Percentiles rank a stretch among this genome's conserved stretches.
Evolutionary conservation across 805 yeast genomes (phyloP).

Genomic region (Kluyveromyces lactis): DNA sequence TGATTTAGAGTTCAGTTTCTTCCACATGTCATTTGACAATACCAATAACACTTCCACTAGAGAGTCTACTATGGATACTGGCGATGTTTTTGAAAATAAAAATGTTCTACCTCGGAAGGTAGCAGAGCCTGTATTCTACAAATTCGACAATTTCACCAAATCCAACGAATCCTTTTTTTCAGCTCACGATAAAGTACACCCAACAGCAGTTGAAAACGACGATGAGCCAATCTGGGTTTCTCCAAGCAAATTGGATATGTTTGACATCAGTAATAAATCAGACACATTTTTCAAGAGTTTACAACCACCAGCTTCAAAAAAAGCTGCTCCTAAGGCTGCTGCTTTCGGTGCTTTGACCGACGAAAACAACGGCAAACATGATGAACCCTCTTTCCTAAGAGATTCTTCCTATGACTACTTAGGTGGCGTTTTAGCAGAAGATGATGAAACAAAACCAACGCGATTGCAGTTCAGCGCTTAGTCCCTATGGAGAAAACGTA

Average conservation of each 20-base stretch:
- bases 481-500: too few species aligned
- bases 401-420: slow-evolving; percentile 40
- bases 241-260: slow-evolving; percentile 24
- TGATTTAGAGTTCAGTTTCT: slow-evolving; percentile 27
- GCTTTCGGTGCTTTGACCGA: too few species aligned
- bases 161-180: slow-evolving; percentile 8
- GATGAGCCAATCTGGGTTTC: slow-evolving; percentile 30
- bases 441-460: slow-evolving; percentile 15
- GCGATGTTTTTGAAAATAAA: neutral
- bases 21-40: slow-evolving; percentile 25
- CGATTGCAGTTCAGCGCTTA: slow-evolving; percentile 11
- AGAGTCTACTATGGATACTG: neutral
- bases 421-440: slow-evolving; percentile 24
- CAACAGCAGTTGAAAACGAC: slow-evolving; percentile 4
- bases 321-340: neutral
- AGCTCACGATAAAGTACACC: neutral
- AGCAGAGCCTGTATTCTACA: slow-evolving; percentile 12
- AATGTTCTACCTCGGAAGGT: neutral
- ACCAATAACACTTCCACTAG: slow-evolving; percentile 5
- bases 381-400: slow-evolving; percentile 10
- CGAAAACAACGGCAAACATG: neutral
- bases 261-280: slow-evolving; percentile 12
- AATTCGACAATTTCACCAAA: slow-evolving; percentile 6
- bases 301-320: neutral
- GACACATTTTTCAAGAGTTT: slow-evolving; percentile 2